A percentile compares a stretch with the other conserved stretches of the same genome.
Evolutionary conservation across 768 basidiomycete species (phyloP).

Genomic region (Auricularia sp.): DNA sequence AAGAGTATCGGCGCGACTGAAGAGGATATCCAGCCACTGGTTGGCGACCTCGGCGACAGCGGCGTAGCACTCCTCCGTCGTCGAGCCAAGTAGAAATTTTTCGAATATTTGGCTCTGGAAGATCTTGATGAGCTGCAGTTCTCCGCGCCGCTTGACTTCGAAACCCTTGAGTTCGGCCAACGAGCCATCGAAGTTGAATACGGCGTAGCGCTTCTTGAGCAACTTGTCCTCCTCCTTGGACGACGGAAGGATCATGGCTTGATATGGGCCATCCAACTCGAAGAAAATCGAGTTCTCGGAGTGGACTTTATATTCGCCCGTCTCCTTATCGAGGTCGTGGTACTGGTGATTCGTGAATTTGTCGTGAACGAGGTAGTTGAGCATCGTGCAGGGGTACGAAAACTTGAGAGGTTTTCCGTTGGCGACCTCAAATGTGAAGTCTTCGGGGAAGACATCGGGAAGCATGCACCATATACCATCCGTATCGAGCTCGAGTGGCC

Average conservation of each 20-base stretch:
- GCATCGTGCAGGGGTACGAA: constrained; percentile 98
- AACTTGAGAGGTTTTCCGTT: constrained; percentile 82
- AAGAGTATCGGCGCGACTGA: constrained; percentile 73
- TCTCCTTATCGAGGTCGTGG: constrained; percentile 78
- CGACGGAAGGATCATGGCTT: constrained; percentile 96
- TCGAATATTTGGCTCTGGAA: constrained; percentile 99
- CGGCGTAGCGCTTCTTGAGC: constrained; percentile 96
- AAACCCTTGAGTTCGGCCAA: constrained; percentile 99
- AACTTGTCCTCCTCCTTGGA: constrained; percentile 99
- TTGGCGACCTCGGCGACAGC: constrained; percentile 90
- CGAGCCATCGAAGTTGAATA: constrained; percentile 95
- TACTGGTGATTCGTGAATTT: constrained; percentile 97
- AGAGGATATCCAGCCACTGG: constrained; percentile 95
- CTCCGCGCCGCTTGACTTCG: constrained; percentile 95
- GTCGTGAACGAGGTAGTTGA: constrained; percentile 94
- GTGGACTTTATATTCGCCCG: constrained; percentile 75
- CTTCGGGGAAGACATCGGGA: constrained; percentile 93
- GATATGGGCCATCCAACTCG: constrained; percentile 96
- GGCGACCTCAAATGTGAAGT: constrained; percentile 87
- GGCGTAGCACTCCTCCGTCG: constrained; percentile 90
- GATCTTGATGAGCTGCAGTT: constrained; percentile 97
- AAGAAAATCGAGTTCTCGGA: constrained; percentile 99
- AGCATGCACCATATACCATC: constrained; percentile 99
- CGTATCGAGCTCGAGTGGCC: constrained; percentile 94
- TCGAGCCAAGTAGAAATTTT: constrained; percentile 87